Evolutionary conservation across 306 rosid genomes (phyloP).

Genomic region (Canavalia gladiata): DNA sequence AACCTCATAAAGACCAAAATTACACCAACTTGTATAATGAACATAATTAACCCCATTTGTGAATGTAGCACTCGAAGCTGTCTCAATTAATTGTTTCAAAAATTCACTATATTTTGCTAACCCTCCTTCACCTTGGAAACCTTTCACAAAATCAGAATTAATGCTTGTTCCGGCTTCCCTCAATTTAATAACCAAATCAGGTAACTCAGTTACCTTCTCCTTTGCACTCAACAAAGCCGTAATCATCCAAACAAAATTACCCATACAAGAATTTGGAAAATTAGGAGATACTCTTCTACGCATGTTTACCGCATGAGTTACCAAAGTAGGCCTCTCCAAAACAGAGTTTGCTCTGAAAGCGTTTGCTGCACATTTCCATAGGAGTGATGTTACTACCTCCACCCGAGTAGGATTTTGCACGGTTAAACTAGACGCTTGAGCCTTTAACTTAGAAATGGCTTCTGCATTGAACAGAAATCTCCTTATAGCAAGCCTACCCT

Average conservation of each 20-base stretch:
- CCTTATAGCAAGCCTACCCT: background rate
- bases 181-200: background rate
- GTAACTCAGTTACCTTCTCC: background rate
- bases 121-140: background rate
- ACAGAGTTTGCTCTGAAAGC: background rate
- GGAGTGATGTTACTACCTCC: conserved; percentile 14
- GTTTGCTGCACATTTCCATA: background rate
- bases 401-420: conserved; percentile 26
- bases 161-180: background rate
- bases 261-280: conserved; percentile 15
- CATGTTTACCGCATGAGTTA: conserved; percentile 2
- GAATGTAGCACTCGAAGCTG: background rate
- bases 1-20: conserved; percentile 3
- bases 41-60: background rate
- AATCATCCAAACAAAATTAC: conserved; percentile 8
- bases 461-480: background rate
- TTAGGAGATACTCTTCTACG: conserved; percentile 6
- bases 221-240: background rate
- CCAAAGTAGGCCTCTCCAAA: conserved; percentile 13
- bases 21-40: background rate
- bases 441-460: background rate
- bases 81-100: background rate
- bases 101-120: background rate
- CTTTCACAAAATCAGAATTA: background rate
- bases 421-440: background rate